A percentile compares a stretch with the other conserved stretches of the same genome.
phyloP scores from a whole-genome alignment of 2,329 filamentous ascomycete genomes.

The Colletotrichum trifolii region DNA sequence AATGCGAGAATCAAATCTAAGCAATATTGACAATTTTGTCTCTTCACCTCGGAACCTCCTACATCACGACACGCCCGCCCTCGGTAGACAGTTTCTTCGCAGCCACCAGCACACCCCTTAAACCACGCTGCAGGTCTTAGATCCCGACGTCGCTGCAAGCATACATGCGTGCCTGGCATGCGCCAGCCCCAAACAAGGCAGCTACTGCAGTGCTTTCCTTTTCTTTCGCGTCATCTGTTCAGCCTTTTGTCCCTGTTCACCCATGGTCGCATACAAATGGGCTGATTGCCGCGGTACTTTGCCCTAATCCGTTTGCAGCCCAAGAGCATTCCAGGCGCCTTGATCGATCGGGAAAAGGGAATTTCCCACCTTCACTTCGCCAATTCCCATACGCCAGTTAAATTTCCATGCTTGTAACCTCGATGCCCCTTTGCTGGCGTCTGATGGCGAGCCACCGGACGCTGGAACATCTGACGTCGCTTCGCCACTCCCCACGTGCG shows the following conservation, averaged over 20 bases:
- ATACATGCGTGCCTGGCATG: conserved; percentile 21
- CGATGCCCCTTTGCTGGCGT: background rate
- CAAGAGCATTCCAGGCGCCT: background rate
- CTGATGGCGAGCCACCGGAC: background rate
- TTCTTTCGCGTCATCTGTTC: conserved; percentile 1
- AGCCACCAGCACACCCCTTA: background rate
- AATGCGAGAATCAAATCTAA: background rate
- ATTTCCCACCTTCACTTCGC: too few species aligned
- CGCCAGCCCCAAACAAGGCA: background rate
- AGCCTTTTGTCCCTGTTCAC: background rate
- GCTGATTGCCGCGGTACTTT: background rate
- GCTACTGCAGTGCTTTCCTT: background rate
- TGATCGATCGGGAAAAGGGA: conserved; percentile 2
- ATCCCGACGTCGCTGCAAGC: conserved; percentile 13
- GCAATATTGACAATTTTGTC: background rate
- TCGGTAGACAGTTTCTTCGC: background rate
- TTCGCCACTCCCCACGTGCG: conserved; percentile 1
- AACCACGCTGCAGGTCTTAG: conserved; percentile 21
- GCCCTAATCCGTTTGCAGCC: background rate
- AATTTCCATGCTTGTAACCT: too few species aligned
- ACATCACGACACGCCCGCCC: conserved; percentile 14
- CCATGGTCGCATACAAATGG: background rate
- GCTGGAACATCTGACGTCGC: conserved; percentile 3
- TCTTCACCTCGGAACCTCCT: background rate
- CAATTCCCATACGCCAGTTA: too few species aligned